phyloP scores from a whole-genome alignment of 1,284 basidiomycete genomes.

The Ceratobasidium sp. region DNA sequence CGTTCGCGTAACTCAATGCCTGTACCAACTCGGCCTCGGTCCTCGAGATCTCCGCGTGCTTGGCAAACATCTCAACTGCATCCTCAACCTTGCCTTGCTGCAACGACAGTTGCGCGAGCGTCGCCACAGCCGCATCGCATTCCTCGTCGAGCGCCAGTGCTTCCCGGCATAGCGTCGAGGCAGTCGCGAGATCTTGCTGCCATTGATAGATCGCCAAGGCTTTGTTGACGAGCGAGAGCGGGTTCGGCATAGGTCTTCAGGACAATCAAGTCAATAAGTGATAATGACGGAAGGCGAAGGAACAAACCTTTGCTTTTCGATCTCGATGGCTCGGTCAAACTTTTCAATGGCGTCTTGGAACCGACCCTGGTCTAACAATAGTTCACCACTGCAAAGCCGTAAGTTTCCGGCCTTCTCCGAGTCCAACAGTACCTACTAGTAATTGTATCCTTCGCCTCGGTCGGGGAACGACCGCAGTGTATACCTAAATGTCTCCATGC shows the following conservation, averaged over 20 bases:
- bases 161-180: slow-evolving; percentile 86
- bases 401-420: neutral
- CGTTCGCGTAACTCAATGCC: slow-evolving; percentile 87
- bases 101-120: slow-evolving; percentile 90
- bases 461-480: slow-evolving; percentile 83
- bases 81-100: slow-evolving; percentile 91
- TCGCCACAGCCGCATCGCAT: slow-evolving; percentile 96
- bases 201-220: slow-evolving; percentile 95
- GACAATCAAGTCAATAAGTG: neutral
- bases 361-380: slow-evolving; percentile 90
- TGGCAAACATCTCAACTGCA: slow-evolving; percentile 87
- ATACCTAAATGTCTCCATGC: slow-evolving; percentile 88
- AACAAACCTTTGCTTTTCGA: slow-evolving; percentile 82
- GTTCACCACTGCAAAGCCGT: slow-evolving; percentile 75
- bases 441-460: slow-evolving; percentile 85
- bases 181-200: slow-evolving; percentile 86
- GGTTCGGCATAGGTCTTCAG: slow-evolving; percentile 69
- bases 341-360: slow-evolving; percentile 91
- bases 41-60: slow-evolving; percentile 84
- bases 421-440: slow-evolving; percentile 68
- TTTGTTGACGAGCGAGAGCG: slow-evolving; percentile 97
- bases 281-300: no score
- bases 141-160: slow-evolving; percentile 89
- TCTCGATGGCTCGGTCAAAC: slow-evolving; percentile 90
- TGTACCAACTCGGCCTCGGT: slow-evolving; percentile 91